phyloP scores from a whole-genome alignment of 1,139 yeast genomes.

The Kodamaea ohmeri region DNA sequence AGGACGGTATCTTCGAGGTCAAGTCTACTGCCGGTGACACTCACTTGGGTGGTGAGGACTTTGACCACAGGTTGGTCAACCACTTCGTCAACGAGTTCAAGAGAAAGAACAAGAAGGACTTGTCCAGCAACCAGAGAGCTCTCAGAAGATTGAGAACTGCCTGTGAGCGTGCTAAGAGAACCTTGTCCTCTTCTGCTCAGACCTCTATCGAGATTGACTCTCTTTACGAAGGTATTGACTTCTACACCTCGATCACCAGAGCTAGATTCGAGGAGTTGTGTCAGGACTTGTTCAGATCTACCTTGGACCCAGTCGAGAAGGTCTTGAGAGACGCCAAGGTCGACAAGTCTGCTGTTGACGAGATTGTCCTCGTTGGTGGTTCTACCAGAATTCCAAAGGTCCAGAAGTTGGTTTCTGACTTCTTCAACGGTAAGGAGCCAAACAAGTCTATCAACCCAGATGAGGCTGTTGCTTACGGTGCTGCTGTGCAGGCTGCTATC shows the following conservation, averaged over 20 bases:
- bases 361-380: constrained; percentile 42
- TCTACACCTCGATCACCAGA: constrained; percentile 40
- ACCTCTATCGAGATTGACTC: constrained; percentile 40
- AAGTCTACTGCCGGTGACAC: constrained; percentile 99
- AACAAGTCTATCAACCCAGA: constrained; percentile 38
- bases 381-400: constrained; percentile 44
- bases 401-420: constrained; percentile 39
- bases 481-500: constrained; percentile 80
- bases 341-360: constrained; percentile 37
- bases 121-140: constrained; percentile 39
- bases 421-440: constrained; percentile 46
- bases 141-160: constrained; percentile 43
- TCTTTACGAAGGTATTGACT: constrained; percentile 38
- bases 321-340: constrained; percentile 41
- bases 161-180: constrained; percentile 42
- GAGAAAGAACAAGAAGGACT: constrained; percentile 40
- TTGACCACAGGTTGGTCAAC: constrained; percentile 46
- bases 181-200: constrained; percentile 39
- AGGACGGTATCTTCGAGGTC: constrained; percentile 95
- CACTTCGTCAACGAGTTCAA: constrained; percentile 38
- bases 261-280: constrained; percentile 43
- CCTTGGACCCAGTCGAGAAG: constrained; percentile 40
- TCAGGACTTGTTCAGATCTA: constrained; percentile 39
- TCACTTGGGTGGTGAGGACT: constrained; percentile 92
- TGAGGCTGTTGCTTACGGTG: constrained; percentile 47